These are phyloP conservation scores for Ustilago nuda DNA, from an alignment of 1,284 basidiomycete species.

Conservation along the genomic window DNA sequence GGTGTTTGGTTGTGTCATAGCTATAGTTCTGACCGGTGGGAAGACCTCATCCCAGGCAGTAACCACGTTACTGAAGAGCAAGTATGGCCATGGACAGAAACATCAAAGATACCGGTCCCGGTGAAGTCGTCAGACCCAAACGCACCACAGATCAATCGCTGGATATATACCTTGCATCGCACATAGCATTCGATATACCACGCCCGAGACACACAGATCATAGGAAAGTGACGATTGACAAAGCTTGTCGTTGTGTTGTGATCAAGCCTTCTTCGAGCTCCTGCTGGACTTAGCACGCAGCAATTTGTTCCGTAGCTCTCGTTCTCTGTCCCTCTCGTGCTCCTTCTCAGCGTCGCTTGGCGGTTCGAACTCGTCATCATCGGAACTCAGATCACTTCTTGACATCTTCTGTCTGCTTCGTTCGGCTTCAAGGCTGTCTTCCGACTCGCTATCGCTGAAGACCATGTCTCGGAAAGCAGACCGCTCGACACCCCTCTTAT, in stretches of 20 bases:
- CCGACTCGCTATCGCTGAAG: constrained; percentile 1
- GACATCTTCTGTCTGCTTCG: background rate
- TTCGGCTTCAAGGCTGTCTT: constrained; percentile 2
- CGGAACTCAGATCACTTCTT: constrained; percentile 3
- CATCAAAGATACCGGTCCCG: constrained; percentile 8
- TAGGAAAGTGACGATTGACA: background rate
- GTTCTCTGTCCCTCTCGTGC: constrained; percentile 8
- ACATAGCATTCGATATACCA: background rate
- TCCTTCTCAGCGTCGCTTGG: constrained; percentile 7
- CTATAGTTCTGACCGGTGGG: constrained; percentile 39
- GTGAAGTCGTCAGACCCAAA: constrained; percentile 17
- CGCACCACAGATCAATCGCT: constrained; percentile 23
- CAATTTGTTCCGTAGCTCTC: constrained; percentile 32
- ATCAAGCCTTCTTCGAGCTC: background rate
- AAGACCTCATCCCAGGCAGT: constrained; percentile 12
- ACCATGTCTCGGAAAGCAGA: background rate
- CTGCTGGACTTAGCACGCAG: constrained; percentile 24
- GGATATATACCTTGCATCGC: background rate
- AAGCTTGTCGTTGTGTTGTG: too few species aligned
- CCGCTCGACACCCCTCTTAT: constrained; percentile 9
- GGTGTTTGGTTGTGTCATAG: constrained; percentile 38
- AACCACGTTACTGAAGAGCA: background rate
- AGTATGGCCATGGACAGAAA: constrained; percentile 17
- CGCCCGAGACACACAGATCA: background rate
- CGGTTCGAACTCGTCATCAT: constrained; percentile 3